Conservation (phyloP, 495 filamentous ascomycete genomes). For the Penicillium pancosmium region DNA sequence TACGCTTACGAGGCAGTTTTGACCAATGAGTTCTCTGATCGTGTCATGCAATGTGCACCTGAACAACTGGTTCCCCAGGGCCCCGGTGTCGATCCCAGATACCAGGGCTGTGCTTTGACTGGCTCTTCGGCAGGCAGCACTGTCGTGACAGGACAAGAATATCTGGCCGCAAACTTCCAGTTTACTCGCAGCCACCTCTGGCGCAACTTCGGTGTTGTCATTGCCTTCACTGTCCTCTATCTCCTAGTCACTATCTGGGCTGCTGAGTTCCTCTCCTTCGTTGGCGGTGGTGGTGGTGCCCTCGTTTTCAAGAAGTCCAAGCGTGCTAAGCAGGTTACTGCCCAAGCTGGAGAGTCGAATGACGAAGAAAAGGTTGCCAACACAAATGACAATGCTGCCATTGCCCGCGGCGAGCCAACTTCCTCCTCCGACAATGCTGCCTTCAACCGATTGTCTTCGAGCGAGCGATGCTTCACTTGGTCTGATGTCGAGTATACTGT, state of each 20-base stretch:
- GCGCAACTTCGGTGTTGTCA: conserved; percentile 79
- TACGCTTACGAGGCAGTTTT: conserved; percentile 76
- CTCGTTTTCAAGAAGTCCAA: conserved; percentile 70
- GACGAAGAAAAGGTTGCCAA: conserved; percentile 50
- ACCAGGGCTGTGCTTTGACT: conserved; percentile 65
- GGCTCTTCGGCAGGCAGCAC: conserved; percentile 52
- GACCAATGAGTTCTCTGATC: conserved; percentile 66
- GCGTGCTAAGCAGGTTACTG: conserved; percentile 55
- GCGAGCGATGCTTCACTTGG: conserved; percentile 77
- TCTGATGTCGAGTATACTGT: conserved; percentile 71
- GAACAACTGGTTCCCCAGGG: conserved; percentile 60
- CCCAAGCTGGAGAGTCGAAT: conserved; percentile 40
- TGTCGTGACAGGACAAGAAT: conserved; percentile 59
- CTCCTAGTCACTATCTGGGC: conserved; percentile 67
- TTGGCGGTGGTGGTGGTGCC: conserved; percentile 58
- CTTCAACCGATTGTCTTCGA: conserved; percentile 59
- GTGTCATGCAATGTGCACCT: conserved; percentile 61
- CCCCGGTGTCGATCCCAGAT: conserved; percentile 47
- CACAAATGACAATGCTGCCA: conserved; percentile 39
- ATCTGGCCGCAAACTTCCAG: conserved; percentile 56
- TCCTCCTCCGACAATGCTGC: conserved; percentile 42
- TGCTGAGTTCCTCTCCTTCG: conserved; percentile 56
- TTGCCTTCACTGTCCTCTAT: conserved; percentile 70
- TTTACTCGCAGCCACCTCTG: conserved; percentile 70
- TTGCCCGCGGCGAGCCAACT: conserved; percentile 46